These are phyloP conservation scores for Suillus brevipes DNA, from an alignment of 768 basidiomycete genomes.

Conservation along the genomic window DNA sequence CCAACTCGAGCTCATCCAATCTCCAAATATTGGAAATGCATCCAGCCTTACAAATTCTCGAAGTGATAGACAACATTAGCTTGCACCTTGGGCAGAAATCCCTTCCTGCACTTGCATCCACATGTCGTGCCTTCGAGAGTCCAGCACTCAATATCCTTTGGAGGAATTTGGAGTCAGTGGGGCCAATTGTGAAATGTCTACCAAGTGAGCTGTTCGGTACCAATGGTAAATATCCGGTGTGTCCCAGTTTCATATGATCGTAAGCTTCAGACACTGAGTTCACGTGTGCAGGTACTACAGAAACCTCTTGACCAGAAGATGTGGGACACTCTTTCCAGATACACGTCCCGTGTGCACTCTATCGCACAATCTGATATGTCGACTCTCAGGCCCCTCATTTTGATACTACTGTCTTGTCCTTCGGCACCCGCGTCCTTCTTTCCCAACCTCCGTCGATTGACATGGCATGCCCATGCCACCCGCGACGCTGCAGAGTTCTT, in stretches of 20 bases:
- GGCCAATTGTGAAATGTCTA: slow-evolving; percentile 18
- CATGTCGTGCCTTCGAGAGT: slow-evolving; percentile 23
- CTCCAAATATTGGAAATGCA: neutral
- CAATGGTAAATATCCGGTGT: neutral
- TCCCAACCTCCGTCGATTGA: slow-evolving; percentile 20
- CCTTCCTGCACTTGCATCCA: slow-evolving; percentile 23
- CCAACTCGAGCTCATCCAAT: too few relatives aligned
- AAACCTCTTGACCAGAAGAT: neutral
- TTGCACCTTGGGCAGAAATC: neutral
- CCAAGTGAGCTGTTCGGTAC: neutral
- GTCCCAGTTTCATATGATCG: neutral
- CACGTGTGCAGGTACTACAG: neutral
- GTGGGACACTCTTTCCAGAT: neutral
- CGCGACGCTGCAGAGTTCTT: slow-evolving; percentile 22
- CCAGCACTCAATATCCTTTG: slow-evolving; percentile 28
- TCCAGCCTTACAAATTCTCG: neutral
- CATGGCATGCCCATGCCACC: slow-evolving; percentile 23
- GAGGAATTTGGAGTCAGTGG: slow-evolving; percentile 20
- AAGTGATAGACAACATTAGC: neutral
- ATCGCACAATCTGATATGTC: neutral
- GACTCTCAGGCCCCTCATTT: too few relatives aligned
- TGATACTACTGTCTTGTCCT: slow-evolving; percentile 14
- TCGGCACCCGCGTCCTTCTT: slow-evolving; percentile 21
- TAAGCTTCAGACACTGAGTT: neutral
- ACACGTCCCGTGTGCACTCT: neutral